phyloP scores from a whole-genome alignment of 2,329 filamentous ascomycete genomes.

The Plectosphaerella cucumerina region DNA sequence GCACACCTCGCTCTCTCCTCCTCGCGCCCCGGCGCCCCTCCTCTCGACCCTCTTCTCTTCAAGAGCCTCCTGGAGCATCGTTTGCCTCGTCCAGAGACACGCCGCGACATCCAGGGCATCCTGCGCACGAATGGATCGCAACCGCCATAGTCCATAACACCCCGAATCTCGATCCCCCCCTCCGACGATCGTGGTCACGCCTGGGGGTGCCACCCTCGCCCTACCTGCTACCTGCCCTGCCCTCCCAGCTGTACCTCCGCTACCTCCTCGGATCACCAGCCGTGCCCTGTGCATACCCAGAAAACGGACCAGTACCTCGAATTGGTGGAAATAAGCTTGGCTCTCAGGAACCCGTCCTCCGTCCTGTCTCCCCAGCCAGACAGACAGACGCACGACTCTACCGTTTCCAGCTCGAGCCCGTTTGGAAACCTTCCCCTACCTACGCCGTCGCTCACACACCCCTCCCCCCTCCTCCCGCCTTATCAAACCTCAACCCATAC shows the following conservation, averaged over 20 bases:
- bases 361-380: neutral
- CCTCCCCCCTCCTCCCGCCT: no score
- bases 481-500: no score
- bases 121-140: no score
- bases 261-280: neutral
- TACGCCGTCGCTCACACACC: no score
- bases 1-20: no score
- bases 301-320: constrained; percentile 1
- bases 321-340: constrained; percentile 6
- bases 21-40: no score
- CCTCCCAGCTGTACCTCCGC: no score
- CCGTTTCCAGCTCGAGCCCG: no score
- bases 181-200: neutral
- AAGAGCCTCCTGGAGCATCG: neutral
- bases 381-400: no score
- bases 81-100: neutral
- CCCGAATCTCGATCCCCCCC: constrained; percentile 1
- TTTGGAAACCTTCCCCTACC: neutral
- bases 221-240: neutral
- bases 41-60: no score
- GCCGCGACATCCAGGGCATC: no score
- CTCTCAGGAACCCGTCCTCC: neutral
- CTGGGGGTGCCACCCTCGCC: neutral
- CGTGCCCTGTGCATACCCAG: neutral
- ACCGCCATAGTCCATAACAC: neutral